Evolutionary conservation across 2,329 filamentous ascomycete species (phyloP), one percentile per base, ranked within the genome.

Genomic region (Xylariaceae sp.): DNA sequence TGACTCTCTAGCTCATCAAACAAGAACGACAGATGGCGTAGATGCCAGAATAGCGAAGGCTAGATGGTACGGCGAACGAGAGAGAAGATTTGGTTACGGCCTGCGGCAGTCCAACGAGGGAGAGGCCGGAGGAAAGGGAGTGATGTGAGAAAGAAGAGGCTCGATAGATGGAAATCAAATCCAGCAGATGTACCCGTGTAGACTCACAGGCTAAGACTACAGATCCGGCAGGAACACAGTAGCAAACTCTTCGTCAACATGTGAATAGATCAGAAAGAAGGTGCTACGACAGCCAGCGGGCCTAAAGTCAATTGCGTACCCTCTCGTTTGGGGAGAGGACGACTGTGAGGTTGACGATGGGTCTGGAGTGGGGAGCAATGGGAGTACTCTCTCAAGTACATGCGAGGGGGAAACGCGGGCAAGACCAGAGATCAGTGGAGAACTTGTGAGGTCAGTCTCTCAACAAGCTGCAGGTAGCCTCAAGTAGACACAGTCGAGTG

Each of bases 41-140:
- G 53, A 66, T 63, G 60, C 57, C 58, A 57, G 61, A 53, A 63
- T 63, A 63, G 62, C 60, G 56, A 63, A 64, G 58, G 59, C 43
- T 65, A 66, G 59, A 66, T 65, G 40, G 48, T 59, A 53, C 52
- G 53, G 47, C 58, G 54, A 59, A 54, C 55, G 54, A 54, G 54
- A 62, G 48, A 42, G 33, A 42, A 45, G 48, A 36, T 39, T 44
- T 36, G n/a, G 47, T 54, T 28, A 28, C 22, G 50, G 49, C 33
- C 44, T 53, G 40, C 45, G 41, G 39, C 50, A 51, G 48, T 39
- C 41, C 53, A 48, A 58, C 46, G 48, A 47, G 48, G 43, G 50
- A 51, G 46, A 45, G 46, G 48, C 14, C 47, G 33, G 17, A 50
- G 39, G 48, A 47, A 31, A 47, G 16, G 47, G 38, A 13, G 33